Evolutionary conservation across 345 rosid species (phyloP).

Genomic region (Lagerstroemia speciosa): DNA sequence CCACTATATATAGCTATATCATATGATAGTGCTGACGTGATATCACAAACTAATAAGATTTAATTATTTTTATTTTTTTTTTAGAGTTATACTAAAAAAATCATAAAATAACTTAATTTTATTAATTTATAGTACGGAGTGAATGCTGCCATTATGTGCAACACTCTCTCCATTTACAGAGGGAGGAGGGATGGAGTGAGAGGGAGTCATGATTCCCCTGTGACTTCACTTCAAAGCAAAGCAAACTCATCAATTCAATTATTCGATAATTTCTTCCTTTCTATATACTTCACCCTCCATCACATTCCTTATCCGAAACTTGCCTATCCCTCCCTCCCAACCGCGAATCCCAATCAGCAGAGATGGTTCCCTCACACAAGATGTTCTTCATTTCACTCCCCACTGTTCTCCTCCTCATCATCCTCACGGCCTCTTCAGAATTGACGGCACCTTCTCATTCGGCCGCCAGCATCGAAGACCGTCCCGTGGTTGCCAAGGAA

Average conservation of each 20-base stretch:
- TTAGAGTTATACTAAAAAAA: too few species aligned
- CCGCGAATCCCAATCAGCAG: neutral
- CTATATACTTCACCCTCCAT: neutral
- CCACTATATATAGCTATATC: too few species aligned
- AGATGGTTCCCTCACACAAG: neutral
- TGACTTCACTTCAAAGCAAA: slow-evolving; percentile 3
- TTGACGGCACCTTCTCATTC: neutral
- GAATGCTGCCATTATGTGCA: too few species aligned
- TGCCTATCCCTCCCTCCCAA: neutral
- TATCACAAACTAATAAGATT: too few species aligned
- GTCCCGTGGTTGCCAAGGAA: neutral
- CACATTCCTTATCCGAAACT: neutral
- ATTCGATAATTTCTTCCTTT: neutral
- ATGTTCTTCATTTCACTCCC: neutral
- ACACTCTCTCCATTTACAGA: neutral
- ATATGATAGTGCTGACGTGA: too few species aligned
- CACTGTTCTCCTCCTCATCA: neutral
- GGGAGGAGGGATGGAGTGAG: neutral
- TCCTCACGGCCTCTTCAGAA: neutral
- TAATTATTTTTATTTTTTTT: too few species aligned
- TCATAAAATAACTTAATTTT: too few species aligned
- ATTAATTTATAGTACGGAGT: too few species aligned
- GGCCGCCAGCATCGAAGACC: neutral
- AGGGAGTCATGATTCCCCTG: neutral
- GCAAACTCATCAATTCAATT: neutral